Base-by-base conservation (phyloP, 139 green algal genomes). In the Yamagishiella unicocca region DNA sequence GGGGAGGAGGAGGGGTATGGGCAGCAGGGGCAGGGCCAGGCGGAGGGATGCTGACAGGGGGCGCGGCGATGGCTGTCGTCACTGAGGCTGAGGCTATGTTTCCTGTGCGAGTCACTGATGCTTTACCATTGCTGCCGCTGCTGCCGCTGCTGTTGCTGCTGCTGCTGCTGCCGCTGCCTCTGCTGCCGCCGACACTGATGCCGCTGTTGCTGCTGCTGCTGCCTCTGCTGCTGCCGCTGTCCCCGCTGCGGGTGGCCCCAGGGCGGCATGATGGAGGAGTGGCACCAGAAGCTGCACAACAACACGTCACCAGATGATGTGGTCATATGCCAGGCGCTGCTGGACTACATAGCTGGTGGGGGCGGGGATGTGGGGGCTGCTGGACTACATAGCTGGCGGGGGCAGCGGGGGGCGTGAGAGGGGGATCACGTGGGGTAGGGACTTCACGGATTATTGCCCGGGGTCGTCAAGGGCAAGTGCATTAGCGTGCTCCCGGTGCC, bases 281-380 rank as follows among this genome's bases (percentile, higher is more conserved):
- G 95, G 95, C 95, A 97, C 73, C 94, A 97, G 91, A 97, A 97
- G 92, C 93, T 97, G 79, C 95, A 97, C 95, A 97, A 97, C 93
- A 97, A 97, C 93, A 97, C 92, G 55, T 91, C 67, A 61, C 94
- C 94, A 6, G 95, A 97, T 78, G 95, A 97, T 80, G 91, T 97
- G 29, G 86, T 93, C 61, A 97, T 97, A 83, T 97, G 95, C 83
- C 43, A 94, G 87, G 95, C 93, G 4, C 92, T 92, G 50, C 73
- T 91, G 38, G 84, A 71, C 27, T 90, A 89, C 79, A 67, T 89
- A 0, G 58, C 71, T 12, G 61, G 79, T 85, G 17, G 61, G 79
- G n/a, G 6, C 0, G 27, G 54, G 54, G 72, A 75, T 25, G 66
- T 91, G 38, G 73, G 50, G 54, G 24, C 33, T 6, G n/a, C n/a